phyloP scores from a whole-genome alignment of 495 filamentous ascomycete species.

The Aspergillus haitiensis region DNA sequence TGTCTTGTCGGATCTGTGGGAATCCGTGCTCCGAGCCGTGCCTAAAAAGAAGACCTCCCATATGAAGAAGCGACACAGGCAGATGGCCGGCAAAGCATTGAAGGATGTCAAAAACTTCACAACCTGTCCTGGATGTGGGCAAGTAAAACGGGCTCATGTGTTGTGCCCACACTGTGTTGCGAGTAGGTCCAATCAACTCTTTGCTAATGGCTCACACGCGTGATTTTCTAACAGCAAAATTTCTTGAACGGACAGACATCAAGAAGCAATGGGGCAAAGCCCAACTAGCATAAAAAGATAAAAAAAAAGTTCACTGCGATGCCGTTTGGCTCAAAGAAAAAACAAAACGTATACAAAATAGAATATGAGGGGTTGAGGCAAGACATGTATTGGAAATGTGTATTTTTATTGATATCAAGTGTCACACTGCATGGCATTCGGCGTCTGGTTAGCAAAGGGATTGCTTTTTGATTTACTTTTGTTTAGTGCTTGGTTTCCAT shows the following conservation, averaged over 20 bases:
- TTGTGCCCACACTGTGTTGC: slow-evolving; percentile 82
- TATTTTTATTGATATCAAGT: slow-evolving; percentile 32
- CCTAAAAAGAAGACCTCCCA: slow-evolving; percentile 99
- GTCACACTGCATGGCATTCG: slow-evolving; percentile 46
- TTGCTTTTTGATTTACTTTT: slow-evolving; percentile 1
- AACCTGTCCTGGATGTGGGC: slow-evolving; percentile 84
- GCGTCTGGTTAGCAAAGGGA: slow-evolving; percentile 41
- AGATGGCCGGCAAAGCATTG: slow-evolving; percentile 90
- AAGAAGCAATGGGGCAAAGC: slow-evolving; percentile 35
- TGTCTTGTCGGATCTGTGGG: slow-evolving; percentile 79
- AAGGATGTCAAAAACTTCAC: slow-evolving; percentile 85
- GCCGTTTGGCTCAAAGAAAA: not conserved
- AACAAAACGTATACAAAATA: slow-evolving; percentile 6
- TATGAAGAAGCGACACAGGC: slow-evolving; percentile 89
- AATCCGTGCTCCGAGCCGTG: slow-evolving; percentile 85
- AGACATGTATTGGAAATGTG: slow-evolving; percentile 10
- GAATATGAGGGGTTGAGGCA: not conserved
- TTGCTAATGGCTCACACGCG: not conserved
- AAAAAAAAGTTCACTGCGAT: not conserved
- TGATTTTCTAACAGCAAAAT: slow-evolving; percentile 1
- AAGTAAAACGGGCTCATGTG: slow-evolving; percentile 81
- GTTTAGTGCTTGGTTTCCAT: slow-evolving; percentile 12
- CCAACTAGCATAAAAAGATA: slow-evolving; percentile 23
- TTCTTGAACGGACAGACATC: slow-evolving; percentile 26
- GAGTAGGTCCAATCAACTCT: slow-evolving; percentile 44